Percentiles rank a stretch among this genome's conserved stretches.
Conservation (phyloP, 805 yeast species). For the Ogataea minuta region DNA sequence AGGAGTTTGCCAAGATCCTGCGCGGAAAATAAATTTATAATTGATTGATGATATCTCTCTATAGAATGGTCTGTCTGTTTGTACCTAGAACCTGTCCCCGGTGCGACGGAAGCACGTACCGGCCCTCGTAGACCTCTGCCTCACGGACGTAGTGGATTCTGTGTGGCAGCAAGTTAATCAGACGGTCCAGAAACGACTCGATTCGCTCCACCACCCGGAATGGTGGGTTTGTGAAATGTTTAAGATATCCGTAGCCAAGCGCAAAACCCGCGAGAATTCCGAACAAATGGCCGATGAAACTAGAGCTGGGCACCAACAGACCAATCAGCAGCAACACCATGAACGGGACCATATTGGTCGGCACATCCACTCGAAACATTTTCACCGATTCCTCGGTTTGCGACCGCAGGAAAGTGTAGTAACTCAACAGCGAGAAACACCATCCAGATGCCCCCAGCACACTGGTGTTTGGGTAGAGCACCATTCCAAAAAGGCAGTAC, state of each 20-base stretch:
- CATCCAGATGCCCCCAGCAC: conserved; percentile 74
- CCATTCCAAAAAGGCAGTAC: conserved; percentile 50
- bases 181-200: conserved; percentile 50
- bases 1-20: conserved; percentile 90
- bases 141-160: conserved; percentile 59
- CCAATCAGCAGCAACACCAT: conserved; percentile 47
- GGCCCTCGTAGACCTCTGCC: conserved; percentile 44
- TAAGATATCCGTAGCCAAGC: conserved; percentile 55
- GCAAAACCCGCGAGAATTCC: conserved; percentile 68
- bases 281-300: conserved; percentile 71
- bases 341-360: conserved; percentile 61
- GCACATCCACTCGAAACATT: conserved; percentile 38
- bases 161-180: conserved; percentile 52
- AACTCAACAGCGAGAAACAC: conserved; percentile 65
- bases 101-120: conserved; percentile 28
- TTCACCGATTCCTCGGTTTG: conserved; percentile 16
- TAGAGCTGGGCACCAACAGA: conserved; percentile 59
- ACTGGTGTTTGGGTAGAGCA: conserved; percentile 50
- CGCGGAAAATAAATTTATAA: conserved; percentile 54
- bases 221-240: conserved; percentile 61
- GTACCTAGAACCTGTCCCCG: conserved; percentile 31
- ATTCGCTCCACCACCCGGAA: conserved; percentile 60
- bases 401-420: conserved; percentile 45
- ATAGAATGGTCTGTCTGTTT: background rate
- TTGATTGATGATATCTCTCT: conserved; percentile 1